These are phyloP conservation scores for Nakazawaea ernobii DNA, from an alignment of 805 yeast genomes.

Conservation along the genomic window DNA sequence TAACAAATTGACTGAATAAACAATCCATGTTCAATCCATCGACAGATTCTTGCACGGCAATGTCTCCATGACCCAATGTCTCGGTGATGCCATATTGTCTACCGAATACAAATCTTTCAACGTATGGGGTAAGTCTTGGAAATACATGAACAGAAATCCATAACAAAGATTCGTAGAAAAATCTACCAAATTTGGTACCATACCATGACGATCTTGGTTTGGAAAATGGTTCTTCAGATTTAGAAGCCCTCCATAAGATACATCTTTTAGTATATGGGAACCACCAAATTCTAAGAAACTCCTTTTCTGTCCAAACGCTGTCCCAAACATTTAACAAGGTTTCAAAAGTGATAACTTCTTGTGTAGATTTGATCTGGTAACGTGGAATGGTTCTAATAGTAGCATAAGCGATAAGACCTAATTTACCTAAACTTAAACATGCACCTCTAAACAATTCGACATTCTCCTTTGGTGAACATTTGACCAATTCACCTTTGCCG, in stretches of 20 bases:
- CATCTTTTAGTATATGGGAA: conserved; percentile 87
- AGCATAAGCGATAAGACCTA: conserved; percentile 83
- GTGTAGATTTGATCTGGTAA: conserved; percentile 73
- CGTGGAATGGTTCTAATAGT: conserved; percentile 81
- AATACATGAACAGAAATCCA: conserved; percentile 71
- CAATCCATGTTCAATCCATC: conserved; percentile 95
- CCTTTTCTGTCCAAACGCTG: conserved; percentile 80
- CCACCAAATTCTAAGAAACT: conserved; percentile 95
- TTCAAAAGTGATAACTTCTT: conserved; percentile 76
- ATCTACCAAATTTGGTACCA: conserved; percentile 74
- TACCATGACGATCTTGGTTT: conserved; percentile 75
- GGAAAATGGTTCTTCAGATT: conserved; percentile 59
- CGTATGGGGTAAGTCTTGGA: conserved; percentile 75
- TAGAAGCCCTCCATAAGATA: conserved; percentile 85
- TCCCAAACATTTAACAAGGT: conserved; percentile 71
- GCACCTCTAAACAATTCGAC: conserved; percentile 75
- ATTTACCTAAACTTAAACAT: conserved; percentile 78
- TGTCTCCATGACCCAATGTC: conserved; percentile 49
- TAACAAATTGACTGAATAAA: conserved; percentile 85
- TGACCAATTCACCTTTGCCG: conserved; percentile 67
- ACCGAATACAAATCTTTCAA: conserved; percentile 79
- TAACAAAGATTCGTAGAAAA: conserved; percentile 71
- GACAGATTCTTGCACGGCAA: conserved; percentile 73
- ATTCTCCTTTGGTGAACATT: conserved; percentile 60
- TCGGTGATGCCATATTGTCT: conserved; percentile 80